Evolutionary conservation across 2,329 filamentous ascomycete genomes (phyloP), one percentile per base, ranked within the genome.

Genomic region (Aaosphaeria arxii): DNA sequence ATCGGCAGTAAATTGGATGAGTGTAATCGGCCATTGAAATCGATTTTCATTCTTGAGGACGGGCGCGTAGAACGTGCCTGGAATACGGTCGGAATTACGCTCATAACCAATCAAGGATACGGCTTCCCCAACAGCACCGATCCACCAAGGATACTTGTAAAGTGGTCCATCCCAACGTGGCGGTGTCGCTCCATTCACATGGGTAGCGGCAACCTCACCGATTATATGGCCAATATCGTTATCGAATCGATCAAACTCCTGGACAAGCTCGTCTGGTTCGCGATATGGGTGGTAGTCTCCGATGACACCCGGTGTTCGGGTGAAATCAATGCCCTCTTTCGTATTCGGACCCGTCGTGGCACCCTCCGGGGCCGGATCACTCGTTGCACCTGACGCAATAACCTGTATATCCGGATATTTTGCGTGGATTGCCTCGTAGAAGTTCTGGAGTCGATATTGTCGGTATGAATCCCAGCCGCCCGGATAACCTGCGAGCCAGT

Each of bases 61-160:
- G 0, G 67, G 66, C 1, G 66, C 65, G 52, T 80, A 82, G 45
- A 76, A 72, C 1, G 77, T 75, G 5, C 79, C 80, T 2, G 77
- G 75, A 40, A 85, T 75, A 17, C 77, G 75, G 55, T 85, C 81
- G 4, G 76, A 74, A 66, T 87, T 87, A 47, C 84, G 76, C 73
- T 88, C 85, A 30, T 81, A 80, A 13, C 83, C 81, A 52, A 87
- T 75, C 11, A 87, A 72, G 47, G 79, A 84, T n/a, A 88, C 75
- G 28, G 82, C 84, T 62, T 88, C 85, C 11, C 78, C 78, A 3
- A 88, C 80, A 6, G 79, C 74, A 29, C 82, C 83, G 43, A 81
- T 79, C 82, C 67, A 65, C 60, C 59, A 31, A 6, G 56, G 55
- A 42, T 39, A 70, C 7, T 62, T 56, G 44, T 59, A 64, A 11